Evolutionary conservation across 306 rosid species (phyloP), one percentile per base, ranked within the genome.

Genomic region (Cucumis cinereus): DNA sequence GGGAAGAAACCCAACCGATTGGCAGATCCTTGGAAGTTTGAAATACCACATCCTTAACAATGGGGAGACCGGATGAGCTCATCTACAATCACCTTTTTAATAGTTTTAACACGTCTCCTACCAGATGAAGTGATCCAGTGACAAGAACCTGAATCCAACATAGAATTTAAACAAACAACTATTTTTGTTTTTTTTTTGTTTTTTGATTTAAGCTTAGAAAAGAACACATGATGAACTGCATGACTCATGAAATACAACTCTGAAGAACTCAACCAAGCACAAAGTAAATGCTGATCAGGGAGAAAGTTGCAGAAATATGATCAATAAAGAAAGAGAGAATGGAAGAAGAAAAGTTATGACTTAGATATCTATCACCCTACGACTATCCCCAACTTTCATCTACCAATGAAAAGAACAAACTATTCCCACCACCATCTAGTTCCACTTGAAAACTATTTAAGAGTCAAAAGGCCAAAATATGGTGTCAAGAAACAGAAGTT

Each of bases 81-180:
- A 17, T 56, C 7, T 30, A 2, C 30, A 28, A 59, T 82, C 82
- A 85, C 77, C 83, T 83, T 72, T 30, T 86, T 79, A 86, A 33
- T 52, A 84, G 84, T 81, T 82, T 86, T 45, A 84, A 78, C 14
- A 86, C 86, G 76, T 86, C 90, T 45, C 90, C 90, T 4, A 89
- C 93, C 76, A 89, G 79, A 86, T 91, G 96, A 78, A 91, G 75
- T 15, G 93, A 89, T 74, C 93, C 96, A 17, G 96, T 89, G 64
- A 89, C 96, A 73, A 91, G 96, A 69, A 91, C 93, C 96, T 91
- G 86, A 19, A 77, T 61, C 24, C 55, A 36, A 12, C 28, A 67
- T 15, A 47, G 16, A 71, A 26, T 47, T 49, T 47, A 16, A 26
- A 9, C 5, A 71, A 49, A 71, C 59, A 22, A 14, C 14, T 43